phyloP scores from a whole-genome alignment of 371 early-diverging fungal species.

The Mucor circinelloides region DNA sequence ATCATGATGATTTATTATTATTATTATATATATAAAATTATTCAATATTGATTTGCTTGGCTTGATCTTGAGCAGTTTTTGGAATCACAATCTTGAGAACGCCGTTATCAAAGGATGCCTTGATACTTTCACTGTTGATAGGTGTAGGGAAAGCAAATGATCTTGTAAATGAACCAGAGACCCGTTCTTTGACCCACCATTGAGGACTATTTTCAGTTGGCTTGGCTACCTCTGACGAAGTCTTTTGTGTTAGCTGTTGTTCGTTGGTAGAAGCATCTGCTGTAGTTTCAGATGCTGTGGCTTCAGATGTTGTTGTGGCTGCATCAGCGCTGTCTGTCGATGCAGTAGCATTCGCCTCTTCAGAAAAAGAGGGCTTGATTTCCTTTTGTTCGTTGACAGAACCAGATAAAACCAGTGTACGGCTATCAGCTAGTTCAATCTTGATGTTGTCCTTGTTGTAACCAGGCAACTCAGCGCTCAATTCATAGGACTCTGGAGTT shows the following conservation, averaged over 20 bases:
- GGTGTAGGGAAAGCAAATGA: slow-evolving; percentile 36
- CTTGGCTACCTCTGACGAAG: neutral
- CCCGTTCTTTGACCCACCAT: slow-evolving; percentile 46
- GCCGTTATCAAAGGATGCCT: slow-evolving; percentile 44
- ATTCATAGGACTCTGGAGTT: slow-evolving; percentile 27
- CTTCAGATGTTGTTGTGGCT: neutral
- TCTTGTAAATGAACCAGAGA: slow-evolving; percentile 36
- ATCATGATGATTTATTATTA: neutral
- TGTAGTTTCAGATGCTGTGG: neutral
- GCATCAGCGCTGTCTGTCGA: neutral
- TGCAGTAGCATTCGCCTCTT: neutral
- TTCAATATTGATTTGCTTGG: slow-evolving; percentile 26
- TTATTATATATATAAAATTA: slow-evolving; percentile 9
- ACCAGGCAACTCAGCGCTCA: slow-evolving; percentile 45
- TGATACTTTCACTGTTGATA: slow-evolving; percentile 33
- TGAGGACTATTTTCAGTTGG: slow-evolving; percentile 6
- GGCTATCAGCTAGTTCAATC: slow-evolving; percentile 34
- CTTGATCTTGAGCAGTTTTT: slow-evolving; percentile 20
- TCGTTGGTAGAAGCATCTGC: neutral
- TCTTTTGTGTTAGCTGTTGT: neutral
- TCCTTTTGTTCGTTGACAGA: slow-evolving; percentile 10
- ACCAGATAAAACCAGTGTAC: slow-evolving; percentile 34
- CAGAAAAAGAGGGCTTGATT: neutral
- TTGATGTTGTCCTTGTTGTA: slow-evolving; percentile 38
- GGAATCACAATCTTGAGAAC: slow-evolving; percentile 36